Percentiles rank a stretch among this genome's conserved stretches.
Conservation (phyloP, 2,329 filamentous ascomycete species). For the Aureobasidium melanogenum region DNA sequence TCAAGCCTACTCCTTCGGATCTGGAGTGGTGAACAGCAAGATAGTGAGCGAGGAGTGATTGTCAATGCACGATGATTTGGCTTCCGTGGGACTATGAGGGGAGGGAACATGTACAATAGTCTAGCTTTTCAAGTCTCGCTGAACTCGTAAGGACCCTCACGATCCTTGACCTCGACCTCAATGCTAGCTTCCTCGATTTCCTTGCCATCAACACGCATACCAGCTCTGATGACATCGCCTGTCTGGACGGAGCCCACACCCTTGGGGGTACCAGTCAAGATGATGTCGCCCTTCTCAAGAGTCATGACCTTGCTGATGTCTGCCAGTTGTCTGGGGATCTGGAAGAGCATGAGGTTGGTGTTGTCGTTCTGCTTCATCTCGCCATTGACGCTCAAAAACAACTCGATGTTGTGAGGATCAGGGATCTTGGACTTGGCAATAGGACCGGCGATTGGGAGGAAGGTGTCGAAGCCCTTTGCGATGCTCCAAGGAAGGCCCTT, state of each 20-base stretch:
- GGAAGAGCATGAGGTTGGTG: conserved; percentile 90
- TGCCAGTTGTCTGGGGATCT: conserved; percentile 75
- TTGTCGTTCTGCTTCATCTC: conserved; percentile 72
- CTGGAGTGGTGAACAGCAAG: neutral
- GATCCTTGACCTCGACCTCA: conserved; percentile 74
- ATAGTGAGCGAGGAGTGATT: neutral
- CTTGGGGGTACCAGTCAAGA: conserved; percentile 95
- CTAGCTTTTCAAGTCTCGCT: conserved; percentile 34
- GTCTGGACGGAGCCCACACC: conserved; percentile 79
- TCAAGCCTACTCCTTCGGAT: neutral
- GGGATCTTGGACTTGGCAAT: conserved; percentile 74
- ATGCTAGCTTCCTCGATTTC: conserved; percentile 79
- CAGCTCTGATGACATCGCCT: conserved; percentile 80
- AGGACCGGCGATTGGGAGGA: conserved; percentile 74
- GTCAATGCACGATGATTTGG: neutral
- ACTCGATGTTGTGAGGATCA: conserved; percentile 78
- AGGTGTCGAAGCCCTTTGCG: conserved; percentile 96
- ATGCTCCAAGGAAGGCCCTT: conserved; percentile 95
- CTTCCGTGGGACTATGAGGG: neutral
- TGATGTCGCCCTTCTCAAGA: conserved; percentile 80
- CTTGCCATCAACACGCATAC: conserved; percentile 68
- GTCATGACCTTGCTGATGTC: conserved; percentile 96
- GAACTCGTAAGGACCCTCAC: conserved; percentile 68
- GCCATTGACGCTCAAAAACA: conserved; percentile 79
- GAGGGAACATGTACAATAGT: neutral